Percentiles rank a stretch among this genome's conserved stretches.
Conservation (phyloP, 371 early-diverging fungal species). For the Rhizopus arrhizus region DNA sequence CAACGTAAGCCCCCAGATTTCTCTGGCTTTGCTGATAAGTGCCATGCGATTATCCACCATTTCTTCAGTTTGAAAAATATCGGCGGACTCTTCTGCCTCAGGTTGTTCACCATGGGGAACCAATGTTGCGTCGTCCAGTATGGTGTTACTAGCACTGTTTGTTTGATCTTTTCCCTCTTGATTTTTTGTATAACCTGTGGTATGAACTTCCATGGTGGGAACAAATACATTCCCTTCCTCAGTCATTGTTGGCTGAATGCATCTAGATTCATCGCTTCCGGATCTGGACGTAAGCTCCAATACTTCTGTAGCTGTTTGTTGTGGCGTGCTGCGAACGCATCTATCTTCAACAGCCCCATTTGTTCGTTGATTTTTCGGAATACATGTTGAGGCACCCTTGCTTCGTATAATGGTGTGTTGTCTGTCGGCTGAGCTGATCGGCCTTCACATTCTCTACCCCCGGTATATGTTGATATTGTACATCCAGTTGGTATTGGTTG, state of each 20-base stretch:
- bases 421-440: conserved; percentile 4
- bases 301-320: conserved; percentile 17
- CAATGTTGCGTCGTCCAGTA: conserved; percentile 30
- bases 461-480: conserved; percentile 8
- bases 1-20: background rate
- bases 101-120: conserved; percentile 4
- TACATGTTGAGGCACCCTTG: background rate
- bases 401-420: conserved; percentile 16
- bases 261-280: conserved; percentile 22
- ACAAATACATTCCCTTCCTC: conserved; percentile 6
- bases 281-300: conserved; percentile 30
- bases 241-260: conserved; percentile 15
- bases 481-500: background rate
- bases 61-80: background rate
- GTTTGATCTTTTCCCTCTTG: background rate
- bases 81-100: conserved; percentile 1
- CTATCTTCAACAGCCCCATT: conserved; percentile 19
- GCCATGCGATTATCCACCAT: conserved; percentile 10
- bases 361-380: conserved; percentile 10
- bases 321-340: conserved; percentile 29
- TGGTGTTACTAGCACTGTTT: conserved; percentile 26
- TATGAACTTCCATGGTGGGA: conserved; percentile 13
- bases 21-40: conserved; percentile 9
- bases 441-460: conserved; percentile 2
- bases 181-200: background rate